Conservation (phyloP, 2,329 filamentous ascomycete species). For the Magnaporthiopsis incrustans region DNA sequence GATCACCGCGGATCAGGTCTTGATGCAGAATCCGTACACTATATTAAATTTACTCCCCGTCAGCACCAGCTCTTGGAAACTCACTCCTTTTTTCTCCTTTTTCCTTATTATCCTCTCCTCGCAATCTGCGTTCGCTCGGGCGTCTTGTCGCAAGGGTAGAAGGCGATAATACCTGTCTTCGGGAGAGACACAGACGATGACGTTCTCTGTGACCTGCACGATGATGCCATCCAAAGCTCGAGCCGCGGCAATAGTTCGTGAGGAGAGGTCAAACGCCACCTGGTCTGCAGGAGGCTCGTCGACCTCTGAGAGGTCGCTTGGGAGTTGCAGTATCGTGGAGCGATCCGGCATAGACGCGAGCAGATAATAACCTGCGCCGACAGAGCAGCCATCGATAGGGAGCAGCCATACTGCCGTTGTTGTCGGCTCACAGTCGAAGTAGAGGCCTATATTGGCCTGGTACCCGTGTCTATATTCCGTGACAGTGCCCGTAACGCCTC, state of each 20-base stretch:
- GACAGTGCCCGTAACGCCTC: slow-evolving; percentile 53
- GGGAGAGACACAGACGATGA: slow-evolving; percentile 23
- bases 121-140: neutral
- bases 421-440: slow-evolving; percentile 41
- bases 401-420: slow-evolving; percentile 49
- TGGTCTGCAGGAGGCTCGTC: slow-evolving; percentile 31
- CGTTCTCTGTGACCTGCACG: slow-evolving; percentile 47
- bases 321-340: slow-evolving; percentile 40
- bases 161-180: neutral
- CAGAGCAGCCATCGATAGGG: slow-evolving; percentile 15
- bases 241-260: slow-evolving; percentile 41
- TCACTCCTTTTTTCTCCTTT: neutral
- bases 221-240: slow-evolving; percentile 28
- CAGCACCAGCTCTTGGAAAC: neutral
- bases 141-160: neutral
- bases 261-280: slow-evolving; percentile 42
- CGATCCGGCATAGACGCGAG: slow-evolving; percentile 42
- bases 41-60: neutral
- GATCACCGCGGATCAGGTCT: slow-evolving; percentile 2
- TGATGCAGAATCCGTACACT: slow-evolving; percentile 1
- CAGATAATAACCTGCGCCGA: slow-evolving; percentile 27
- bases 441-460: slow-evolving; percentile 56
- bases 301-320: slow-evolving; percentile 37
- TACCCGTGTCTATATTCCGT: slow-evolving; percentile 63
- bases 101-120: neutral